Percentiles rank a stretch among this genome's conserved stretches.
Evolutionary conservation across 768 basidiomycete genomes (phyloP).

Genomic region (Rhizopogon salebrosus): DNA sequence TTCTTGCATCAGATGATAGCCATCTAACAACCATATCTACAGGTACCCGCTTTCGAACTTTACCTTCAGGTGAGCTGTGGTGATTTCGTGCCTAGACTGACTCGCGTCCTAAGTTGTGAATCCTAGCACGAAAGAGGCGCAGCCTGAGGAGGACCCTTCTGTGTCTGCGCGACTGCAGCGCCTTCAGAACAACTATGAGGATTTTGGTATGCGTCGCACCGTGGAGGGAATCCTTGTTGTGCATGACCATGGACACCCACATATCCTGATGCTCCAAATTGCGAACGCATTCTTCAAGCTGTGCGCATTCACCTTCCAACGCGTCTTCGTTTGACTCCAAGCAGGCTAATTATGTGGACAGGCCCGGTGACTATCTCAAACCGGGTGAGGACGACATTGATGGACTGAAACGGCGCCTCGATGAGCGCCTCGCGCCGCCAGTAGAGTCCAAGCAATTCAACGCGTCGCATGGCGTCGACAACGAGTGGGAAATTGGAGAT

Average conservation of each 20-base stretch:
- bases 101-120: background rate
- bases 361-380: slow-evolving; percentile 97
- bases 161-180: slow-evolving; percentile 92
- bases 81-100: slow-evolving; percentile 6
- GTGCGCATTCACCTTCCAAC: slow-evolving; percentile 39
- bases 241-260: slow-evolving; percentile 95
- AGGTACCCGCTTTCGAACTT: slow-evolving; percentile 89
- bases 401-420: slow-evolving; percentile 84
- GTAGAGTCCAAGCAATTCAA: slow-evolving; percentile 71
- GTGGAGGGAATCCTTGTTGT: slow-evolving; percentile 79
- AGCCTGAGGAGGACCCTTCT: slow-evolving; percentile 95
- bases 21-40: slow-evolving; percentile 3
- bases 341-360: slow-evolving; percentile 20
- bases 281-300: slow-evolving; percentile 99
- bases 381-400: slow-evolving; percentile 92
- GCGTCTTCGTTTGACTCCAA: background rate
- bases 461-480: slow-evolving; percentile 69
- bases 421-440: slow-evolving; percentile 84
- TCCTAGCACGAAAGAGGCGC: slow-evolving; percentile 86
- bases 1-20: background rate
- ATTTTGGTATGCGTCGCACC: slow-evolving; percentile 93
- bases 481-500: slow-evolving; percentile 95
- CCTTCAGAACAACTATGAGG: slow-evolving; percentile 93
- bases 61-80: slow-evolving; percentile 66
- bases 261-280: slow-evolving; percentile 97